Base-by-base conservation (phyloP, 192 early-diverging fungal species). In the Backusella mclennaniae region DNA sequence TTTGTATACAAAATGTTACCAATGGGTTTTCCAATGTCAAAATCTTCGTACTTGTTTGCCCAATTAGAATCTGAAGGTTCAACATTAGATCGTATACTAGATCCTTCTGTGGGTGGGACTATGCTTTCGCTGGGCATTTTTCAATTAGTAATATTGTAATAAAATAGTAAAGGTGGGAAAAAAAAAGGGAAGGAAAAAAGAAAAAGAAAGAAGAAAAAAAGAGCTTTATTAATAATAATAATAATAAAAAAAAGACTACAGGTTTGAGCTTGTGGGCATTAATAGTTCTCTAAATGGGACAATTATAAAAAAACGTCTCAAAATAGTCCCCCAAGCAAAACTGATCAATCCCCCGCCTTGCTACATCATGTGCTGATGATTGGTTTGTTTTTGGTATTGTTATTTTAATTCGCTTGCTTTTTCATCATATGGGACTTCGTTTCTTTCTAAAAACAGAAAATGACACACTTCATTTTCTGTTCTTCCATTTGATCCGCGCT, bases 1-100 rank as follows among this genome's bases (percentile, higher is more conserved):
- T 33, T 33, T 26, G 33, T n/a, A 49, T 17, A 29, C 17, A 21
- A 23, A 9, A 11, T 29, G 6, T 74, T 75, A 82, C 80, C 80
- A 44, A 82, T 82, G 8, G 80, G 73, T 44, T 74, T 67, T 41
- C 74, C 67, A 31, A 82, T 69, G 15, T 77, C 80, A 75, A 82
- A 82, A 74, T 82, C 76, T 35, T 82, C 80, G n/a, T 78, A 78
- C 14, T 77, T 77, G 35, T 82, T 77, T 44, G 76, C 77, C 67
- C 73, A 68, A 42, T 73, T 66, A 6, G 52, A 44, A 1, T 79
- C 78, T 29, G 77, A 75, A 46, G 63, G 59, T 29, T 63, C 56
- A 29, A 63, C 56, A 63, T 63, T 29, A 63, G 56, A 63, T 29
- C 56, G 21, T 29, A 63, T 29, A 8, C 56, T 63, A 29, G 56